Evolutionary conservation across 2,329 filamentous ascomycete genomes (phyloP), one percentile per base, ranked within the genome.

Genomic region (Sclerotinia borealis): DNA sequence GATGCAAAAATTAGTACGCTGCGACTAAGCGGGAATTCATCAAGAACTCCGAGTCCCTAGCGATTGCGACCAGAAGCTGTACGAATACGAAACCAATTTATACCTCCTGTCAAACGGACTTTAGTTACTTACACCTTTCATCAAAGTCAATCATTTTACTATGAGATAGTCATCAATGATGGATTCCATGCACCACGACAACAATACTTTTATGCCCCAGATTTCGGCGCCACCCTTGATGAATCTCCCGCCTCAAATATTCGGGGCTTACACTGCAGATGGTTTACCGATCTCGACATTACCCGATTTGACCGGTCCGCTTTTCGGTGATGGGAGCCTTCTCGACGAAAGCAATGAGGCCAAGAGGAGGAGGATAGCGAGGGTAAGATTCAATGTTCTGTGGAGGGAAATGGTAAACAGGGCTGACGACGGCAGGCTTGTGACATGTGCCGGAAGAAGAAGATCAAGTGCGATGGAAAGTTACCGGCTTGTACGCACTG

Each of bases 401-500:
- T 48, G 27, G 59, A 59, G 22, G 29, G 34, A 34, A 29, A 17
- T 36, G 25, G 29, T 34, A 6, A 41, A 27, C 11, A 39, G 39
- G 48, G 63, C 68, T 71, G 66, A 71, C 66, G 51, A 55, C 79
- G 79, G 31, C 76, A 83, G 71, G 83, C 83, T 61, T 85, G 83
- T 72, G 83, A 85, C 68, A 82, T 84, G 92, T 98, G 93, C 75
- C 85, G 93, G 71, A 96, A 96, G 79, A 93, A 91, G 78, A 96
- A 93, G 82, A 95, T 98, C 78, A 98, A 98, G 79, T 98, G 93
- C 77, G 95, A 98, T 75, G 93, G 95, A 69, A 96, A 96, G 79
- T 86, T 96, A 78, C 93, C 95, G 43, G 87, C 92, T 65, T 99
- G 95, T 77, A 93, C 91, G 9, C 95, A 98, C 77, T 99, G 93